phyloP scores from a whole-genome alignment of 768 basidiomycete species.

The Trametes cingulata region DNA sequence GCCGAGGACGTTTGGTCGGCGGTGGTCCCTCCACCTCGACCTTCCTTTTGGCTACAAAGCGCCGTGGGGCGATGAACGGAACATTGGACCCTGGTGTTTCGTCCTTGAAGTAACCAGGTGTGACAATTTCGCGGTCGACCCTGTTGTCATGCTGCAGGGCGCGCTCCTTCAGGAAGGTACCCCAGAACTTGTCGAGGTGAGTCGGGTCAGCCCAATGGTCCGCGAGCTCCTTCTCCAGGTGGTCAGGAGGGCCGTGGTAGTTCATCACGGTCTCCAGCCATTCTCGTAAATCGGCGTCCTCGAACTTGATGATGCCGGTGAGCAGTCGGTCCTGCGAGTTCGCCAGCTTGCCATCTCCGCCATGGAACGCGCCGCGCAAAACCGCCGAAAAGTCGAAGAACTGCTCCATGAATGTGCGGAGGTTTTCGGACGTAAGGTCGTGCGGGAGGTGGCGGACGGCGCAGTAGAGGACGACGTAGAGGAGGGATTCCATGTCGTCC shows the following conservation, averaged over 20 bases:
- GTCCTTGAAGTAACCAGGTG: not conserved
- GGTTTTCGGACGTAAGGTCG: not conserved
- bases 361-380: not conserved
- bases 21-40: too few relatives aligned
- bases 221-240: not conserved
- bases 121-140: not conserved
- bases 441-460: not conserved
- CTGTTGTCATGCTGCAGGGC: not conserved
- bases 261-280: conserved; percentile 2
- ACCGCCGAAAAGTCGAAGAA: not conserved
- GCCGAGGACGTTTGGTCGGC: too few relatives aligned
- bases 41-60: too few relatives aligned
- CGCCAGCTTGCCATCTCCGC: not conserved
- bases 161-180: not conserved
- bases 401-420: not conserved
- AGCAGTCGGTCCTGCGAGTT: not conserved
- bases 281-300: not conserved
- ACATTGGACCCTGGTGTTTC: too few relatives aligned
- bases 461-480: conserved; percentile 10
- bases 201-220: not conserved
- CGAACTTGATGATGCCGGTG: not conserved
- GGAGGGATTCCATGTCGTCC: conserved; percentile 14
- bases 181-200: not conserved
- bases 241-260: not conserved
- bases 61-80: too few relatives aligned